Percentiles rank a stretch among this genome's conserved stretches.
These are phyloP conservation scores for Sedum album DNA, from an alignment of 164 flowering plant species.

Conservation along the genomic window DNA sequence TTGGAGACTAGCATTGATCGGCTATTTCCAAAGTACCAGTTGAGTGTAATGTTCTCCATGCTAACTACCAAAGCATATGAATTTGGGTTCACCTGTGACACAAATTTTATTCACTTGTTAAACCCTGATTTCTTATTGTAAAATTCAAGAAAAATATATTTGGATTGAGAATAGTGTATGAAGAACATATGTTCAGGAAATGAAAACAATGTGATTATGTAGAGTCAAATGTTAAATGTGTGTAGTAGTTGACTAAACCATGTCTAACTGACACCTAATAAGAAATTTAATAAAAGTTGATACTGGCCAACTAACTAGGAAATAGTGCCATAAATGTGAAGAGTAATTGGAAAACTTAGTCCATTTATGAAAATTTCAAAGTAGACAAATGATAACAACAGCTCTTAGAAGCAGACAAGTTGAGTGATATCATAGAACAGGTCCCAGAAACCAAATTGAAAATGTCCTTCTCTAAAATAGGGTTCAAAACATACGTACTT, in stretches of 20 bases:
- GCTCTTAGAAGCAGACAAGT: neutral
- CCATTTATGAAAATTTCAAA: neutral
- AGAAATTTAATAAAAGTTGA: too few species aligned
- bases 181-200: too few species aligned
- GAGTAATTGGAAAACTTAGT: neutral
- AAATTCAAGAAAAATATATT: neutral
- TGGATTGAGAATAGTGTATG: neutral
- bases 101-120: constrained; percentile 11
- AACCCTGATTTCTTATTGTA: neutral
- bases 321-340: neutral
- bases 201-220: neutral
- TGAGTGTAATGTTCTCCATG: constrained; percentile 22
- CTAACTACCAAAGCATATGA: constrained; percentile 23
- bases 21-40: neutral
- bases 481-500: neutral
- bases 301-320: neutral
- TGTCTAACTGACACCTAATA: neutral
- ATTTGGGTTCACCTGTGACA: constrained; percentile 12
- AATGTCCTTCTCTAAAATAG: neutral
- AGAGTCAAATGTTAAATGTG: neutral
- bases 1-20: constrained; percentile 16
- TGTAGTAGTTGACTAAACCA: neutral
- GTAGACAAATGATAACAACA: neutral
- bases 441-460: neutral
- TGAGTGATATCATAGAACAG: neutral